phyloP scores from a whole-genome alignment of 140 eudicot species.

The Senecio squalidus region DNA sequence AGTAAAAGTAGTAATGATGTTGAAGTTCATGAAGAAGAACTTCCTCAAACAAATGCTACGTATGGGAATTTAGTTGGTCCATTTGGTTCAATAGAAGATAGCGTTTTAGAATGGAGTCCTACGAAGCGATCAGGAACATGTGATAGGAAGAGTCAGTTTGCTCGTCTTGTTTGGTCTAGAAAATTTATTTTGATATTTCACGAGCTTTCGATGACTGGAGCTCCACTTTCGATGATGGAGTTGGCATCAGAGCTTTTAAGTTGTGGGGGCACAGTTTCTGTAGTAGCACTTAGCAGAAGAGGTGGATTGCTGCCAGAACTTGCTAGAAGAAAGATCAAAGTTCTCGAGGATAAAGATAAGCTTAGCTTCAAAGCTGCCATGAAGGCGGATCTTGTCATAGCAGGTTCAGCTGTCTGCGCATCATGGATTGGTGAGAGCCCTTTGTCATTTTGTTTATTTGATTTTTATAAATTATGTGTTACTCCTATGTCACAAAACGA shows the following conservation, averaged over 20 bases:
- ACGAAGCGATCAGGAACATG: slow-evolving; percentile 84
- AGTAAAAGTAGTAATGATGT: slow-evolving; percentile 19
- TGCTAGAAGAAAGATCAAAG: slow-evolving; percentile 68
- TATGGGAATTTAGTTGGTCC: slow-evolving; percentile 90
- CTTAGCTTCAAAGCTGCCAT: slow-evolving; percentile 85
- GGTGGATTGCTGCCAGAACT: slow-evolving; percentile 95
- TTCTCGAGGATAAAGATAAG: slow-evolving; percentile 80
- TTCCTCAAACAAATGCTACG: slow-evolving; percentile 62
- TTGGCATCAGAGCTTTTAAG: slow-evolving; percentile 92
- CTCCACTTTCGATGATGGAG: slow-evolving; percentile 99
- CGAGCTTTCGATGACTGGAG: slow-evolving; percentile 98
- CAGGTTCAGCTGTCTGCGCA: slow-evolving; percentile 97
- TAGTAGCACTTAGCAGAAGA: slow-evolving; percentile 71
- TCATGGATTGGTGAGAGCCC: slow-evolving; percentile 87
- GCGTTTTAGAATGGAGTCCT: slow-evolving; percentile 85
- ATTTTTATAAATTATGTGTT: background rate
- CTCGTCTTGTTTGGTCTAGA: slow-evolving; percentile 94
- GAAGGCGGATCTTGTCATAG: slow-evolving; percentile 93
- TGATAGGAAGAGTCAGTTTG: slow-evolving; percentile 87
- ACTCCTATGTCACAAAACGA: no score
- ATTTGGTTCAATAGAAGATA: slow-evolving; percentile 78
- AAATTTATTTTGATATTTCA: slow-evolving; percentile 84
- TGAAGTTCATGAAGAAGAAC: slow-evolving; percentile 57
- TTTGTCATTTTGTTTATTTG: background rate
- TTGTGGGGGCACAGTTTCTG: slow-evolving; percentile 95